Evolutionary conservation across 2,329 filamentous ascomycete species (phyloP).

Genomic region (Fusarium ambrosium): DNA sequence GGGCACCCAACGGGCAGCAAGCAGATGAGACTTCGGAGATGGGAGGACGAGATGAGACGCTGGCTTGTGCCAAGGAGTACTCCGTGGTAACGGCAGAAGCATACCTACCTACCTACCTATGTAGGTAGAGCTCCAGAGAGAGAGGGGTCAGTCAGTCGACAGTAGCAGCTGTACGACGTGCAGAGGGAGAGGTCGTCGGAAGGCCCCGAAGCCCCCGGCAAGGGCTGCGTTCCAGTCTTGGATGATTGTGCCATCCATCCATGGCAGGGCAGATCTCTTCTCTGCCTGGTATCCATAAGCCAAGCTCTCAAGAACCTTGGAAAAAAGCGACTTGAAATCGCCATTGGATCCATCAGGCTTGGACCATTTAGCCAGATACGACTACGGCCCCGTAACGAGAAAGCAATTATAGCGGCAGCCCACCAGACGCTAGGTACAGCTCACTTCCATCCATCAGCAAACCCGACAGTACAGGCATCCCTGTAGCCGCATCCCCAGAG

Average conservation of each 20-base stretch:
- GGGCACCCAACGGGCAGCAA: conserved; percentile 41
- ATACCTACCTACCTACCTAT: neutral
- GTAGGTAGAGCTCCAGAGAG: neutral
- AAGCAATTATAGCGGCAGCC: conserved; percentile 25
- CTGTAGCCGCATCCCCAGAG: conserved; percentile 27
- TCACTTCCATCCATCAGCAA: conserved; percentile 7
- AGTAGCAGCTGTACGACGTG: conserved; percentile 12
- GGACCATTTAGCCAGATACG: neutral
- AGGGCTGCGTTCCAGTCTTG: conserved; percentile 33
- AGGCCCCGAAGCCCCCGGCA: conserved; percentile 23
- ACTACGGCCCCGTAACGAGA: neutral
- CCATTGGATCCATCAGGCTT: neutral
- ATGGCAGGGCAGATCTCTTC: conserved; percentile 5
- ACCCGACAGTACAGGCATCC: conserved; percentile 28
- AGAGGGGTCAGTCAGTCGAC: neutral
- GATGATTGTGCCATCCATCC: conserved; percentile 14
- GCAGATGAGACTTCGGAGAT: conserved; percentile 34
- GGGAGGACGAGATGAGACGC: conserved; percentile 37
- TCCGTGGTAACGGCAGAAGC: conserved; percentile 25
- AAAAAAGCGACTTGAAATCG: neutral
- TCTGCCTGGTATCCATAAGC: conserved; percentile 14
- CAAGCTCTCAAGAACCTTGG: conserved; percentile 15
- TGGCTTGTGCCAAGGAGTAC: conserved; percentile 32
- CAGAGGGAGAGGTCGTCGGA: conserved; percentile 13
- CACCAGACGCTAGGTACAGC: conserved; percentile 27